Evolutionary conservation across 2,329 filamentous ascomycete genomes (phyloP), one percentile per base, ranked within the genome.

Genomic region (Leptographium wingfieldii): DNA sequence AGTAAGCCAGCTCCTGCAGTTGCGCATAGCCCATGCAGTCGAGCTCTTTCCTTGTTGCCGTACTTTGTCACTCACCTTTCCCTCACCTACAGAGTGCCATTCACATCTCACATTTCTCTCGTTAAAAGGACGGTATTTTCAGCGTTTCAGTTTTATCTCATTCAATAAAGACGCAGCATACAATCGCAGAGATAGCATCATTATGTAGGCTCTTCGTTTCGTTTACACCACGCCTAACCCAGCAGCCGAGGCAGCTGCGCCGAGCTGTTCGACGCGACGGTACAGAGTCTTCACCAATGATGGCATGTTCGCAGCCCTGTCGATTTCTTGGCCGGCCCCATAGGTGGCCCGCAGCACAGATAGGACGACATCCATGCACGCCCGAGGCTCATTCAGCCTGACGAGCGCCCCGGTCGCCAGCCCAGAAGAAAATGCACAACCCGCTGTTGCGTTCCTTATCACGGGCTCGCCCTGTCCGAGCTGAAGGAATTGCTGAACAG

Each of bases 231-330:
- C 16, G 12, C 64, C 63, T 40, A 72, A 60, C 31, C 71, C 70
- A 25, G 73, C 71, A 16, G 68, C 70, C 67, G 70, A 70, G 11
- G 79, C 77, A 4, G 79, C 78, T 64, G 76, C 74, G 5, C 80
- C 78, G 58, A 87, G 68, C 64, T 84, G 82, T 63, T 78, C 78
- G 65, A 88, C 79, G 63, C 89, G 70, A 52, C 82, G 77, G 56
- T 82, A 80, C 53, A 89, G 68, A 62, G 87, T 88, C 65, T 86
- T 84, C 1, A 87, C 84, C 53, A 89, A 76, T 1, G 84, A 79
- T 16, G 85, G 82, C 62, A 77, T 66, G 29, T 22, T 43, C 11
- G 2, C 53, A 27, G 12, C 4, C 5, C 70, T 68, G 43, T 77
- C 76, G 35, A 73, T 70, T 0, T 71, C 72, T 1, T 69, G 71